These are phyloP conservation scores for Sapria himalayana DNA, from an alignment of 345 rosid species.

Conservation along the genomic window DNA sequence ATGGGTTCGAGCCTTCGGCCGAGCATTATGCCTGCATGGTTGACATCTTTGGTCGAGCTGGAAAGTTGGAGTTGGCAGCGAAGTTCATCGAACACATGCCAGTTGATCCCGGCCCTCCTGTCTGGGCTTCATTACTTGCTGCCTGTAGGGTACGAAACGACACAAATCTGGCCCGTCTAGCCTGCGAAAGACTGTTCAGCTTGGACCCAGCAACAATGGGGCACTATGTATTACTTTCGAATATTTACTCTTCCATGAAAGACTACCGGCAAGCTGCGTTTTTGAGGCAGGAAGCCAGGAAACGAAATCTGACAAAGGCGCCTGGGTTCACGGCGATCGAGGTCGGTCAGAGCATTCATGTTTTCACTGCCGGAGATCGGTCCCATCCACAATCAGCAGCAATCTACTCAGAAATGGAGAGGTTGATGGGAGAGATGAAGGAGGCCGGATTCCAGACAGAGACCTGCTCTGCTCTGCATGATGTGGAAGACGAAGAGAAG, in stretches of 20 bases:
- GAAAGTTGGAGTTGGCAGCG: conserved; percentile 42
- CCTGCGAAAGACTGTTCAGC: conserved; percentile 41
- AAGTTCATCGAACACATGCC: conserved; percentile 40
- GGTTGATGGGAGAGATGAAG: conserved; percentile 37
- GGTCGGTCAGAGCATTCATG: conserved; percentile 37
- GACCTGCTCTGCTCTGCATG: conserved; percentile 41
- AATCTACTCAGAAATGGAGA: conserved; percentile 41
- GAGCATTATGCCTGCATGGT: conserved; percentile 75
- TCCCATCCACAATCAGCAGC: conserved; percentile 43
- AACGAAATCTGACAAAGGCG: conserved; percentile 36
- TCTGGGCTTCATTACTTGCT: conserved; percentile 57
- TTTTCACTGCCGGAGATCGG: conserved; percentile 54
- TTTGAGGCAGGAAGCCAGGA: conserved; percentile 41
- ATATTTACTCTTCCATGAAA: conserved; percentile 42
- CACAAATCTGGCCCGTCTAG: conserved; percentile 34
- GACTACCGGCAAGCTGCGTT: conserved; percentile 52
- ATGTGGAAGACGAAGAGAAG: conserved; percentile 81
- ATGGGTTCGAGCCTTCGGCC: conserved; percentile 32
- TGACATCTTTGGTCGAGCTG: conserved; percentile 68
- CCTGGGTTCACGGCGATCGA: conserved; percentile 69
- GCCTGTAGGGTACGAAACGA: conserved; percentile 70
- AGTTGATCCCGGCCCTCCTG: conserved; percentile 35
- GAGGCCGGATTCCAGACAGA: conserved; percentile 60
- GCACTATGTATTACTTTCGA: conserved; percentile 45
- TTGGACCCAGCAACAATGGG: conserved; percentile 52